Conservation (phyloP, 345 rosid species). For the Salix arbutifolia region DNA sequence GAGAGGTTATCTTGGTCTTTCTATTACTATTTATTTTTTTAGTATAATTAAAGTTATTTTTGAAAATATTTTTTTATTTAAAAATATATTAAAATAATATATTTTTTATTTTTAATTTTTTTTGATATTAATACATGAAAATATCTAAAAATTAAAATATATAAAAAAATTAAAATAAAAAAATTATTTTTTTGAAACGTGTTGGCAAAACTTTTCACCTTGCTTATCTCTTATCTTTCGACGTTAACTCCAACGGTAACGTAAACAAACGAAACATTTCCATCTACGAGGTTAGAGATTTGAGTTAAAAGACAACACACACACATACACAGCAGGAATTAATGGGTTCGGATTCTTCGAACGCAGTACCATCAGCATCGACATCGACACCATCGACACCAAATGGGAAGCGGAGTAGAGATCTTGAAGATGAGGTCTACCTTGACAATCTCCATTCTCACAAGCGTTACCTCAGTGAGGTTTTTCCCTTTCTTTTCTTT, state of each 20-base stretch:
- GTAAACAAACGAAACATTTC: background rate
- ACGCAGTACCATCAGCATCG: slow-evolving; percentile 23
- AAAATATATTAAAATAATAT: too few species aligned
- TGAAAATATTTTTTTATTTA: too few species aligned
- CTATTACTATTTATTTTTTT: too few species aligned
- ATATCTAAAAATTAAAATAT: too few species aligned
- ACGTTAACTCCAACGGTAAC: background rate
- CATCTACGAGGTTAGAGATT: background rate
- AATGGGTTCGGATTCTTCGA: slow-evolving; percentile 38
- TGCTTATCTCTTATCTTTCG: background rate
- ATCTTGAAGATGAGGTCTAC: slow-evolving; percentile 91
- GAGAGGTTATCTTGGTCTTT: too few species aligned
- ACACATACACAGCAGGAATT: background rate
- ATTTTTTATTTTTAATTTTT: too few species aligned
- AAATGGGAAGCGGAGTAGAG: slow-evolving; percentile 71
- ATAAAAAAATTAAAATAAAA: too few species aligned
- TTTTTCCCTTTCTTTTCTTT: slow-evolving; percentile 3
- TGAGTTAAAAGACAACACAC: background rate
- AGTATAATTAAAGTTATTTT: too few species aligned
- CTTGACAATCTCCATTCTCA: slow-evolving; percentile 88
- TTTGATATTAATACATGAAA: too few species aligned
- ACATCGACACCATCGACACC: slow-evolving; percentile 43
- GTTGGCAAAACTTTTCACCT: background rate
- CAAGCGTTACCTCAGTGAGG: slow-evolving; percentile 97
- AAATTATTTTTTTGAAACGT: too few species aligned